Conservation (phyloP, 1,284 basidiomycete genomes). For the Tylopilus sp. region DNA sequence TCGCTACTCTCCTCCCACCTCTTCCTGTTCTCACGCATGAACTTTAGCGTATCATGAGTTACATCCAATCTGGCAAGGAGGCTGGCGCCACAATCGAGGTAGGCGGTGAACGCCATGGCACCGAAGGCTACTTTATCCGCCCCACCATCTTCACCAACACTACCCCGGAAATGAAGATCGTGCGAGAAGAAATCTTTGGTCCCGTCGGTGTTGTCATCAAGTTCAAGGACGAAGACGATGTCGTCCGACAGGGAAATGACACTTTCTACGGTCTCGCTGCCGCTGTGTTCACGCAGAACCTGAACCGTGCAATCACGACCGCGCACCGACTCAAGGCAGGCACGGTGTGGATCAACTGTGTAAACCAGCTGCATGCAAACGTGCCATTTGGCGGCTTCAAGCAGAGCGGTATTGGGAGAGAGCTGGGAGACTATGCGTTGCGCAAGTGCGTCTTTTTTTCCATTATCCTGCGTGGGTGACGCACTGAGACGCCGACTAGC, state of each 20-base stretch:
- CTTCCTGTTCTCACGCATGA: conserved; percentile 10
- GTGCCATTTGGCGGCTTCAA: conserved; percentile 90
- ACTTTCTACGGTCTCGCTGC: conserved; percentile 82
- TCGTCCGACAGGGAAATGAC: conserved; percentile 79
- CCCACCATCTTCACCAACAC: conserved; percentile 87
- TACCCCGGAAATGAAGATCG: conserved; percentile 78
- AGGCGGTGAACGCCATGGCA: conserved; percentile 74
- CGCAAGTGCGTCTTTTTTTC: conserved; percentile 44
- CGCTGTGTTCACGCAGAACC: conserved; percentile 78
- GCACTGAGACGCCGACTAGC: conserved; percentile 37
- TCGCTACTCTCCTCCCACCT: conserved; percentile 33
- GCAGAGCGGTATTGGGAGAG: conserved; percentile 79
- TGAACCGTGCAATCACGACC: conserved; percentile 69
- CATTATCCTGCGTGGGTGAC: conserved; percentile 2
- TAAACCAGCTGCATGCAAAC: conserved; percentile 59
- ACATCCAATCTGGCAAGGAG: conserved; percentile 81
- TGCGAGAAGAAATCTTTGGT: conserved; percentile 88
- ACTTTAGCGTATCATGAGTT: conserved; percentile 72
- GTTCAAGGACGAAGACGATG: conserved; percentile 67
- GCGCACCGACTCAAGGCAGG: conserved; percentile 80
- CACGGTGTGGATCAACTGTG: conserved; percentile 78
- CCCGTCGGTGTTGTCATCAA: conserved; percentile 75
- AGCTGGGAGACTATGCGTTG: conserved; percentile 80
- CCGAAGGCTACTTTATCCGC: conserved; percentile 70
- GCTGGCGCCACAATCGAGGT: conserved; percentile 77